Conservation (phyloP, 1,139 yeast genomes). For the Pichia sp. region DNA sequence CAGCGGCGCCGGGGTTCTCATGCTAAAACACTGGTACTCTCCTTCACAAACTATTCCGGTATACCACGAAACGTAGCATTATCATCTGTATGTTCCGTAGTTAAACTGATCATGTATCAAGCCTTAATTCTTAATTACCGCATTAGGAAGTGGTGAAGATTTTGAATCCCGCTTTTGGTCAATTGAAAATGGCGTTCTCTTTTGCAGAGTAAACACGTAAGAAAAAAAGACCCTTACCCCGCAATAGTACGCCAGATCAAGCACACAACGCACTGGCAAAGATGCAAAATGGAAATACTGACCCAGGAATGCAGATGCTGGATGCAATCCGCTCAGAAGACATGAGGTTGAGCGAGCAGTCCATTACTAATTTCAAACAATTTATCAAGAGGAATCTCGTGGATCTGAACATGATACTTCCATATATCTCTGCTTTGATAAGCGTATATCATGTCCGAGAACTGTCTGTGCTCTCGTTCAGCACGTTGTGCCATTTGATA, state of each 20-base stretch:
- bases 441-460: conserved; percentile 34
- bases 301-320: conserved; percentile 6
- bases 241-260: neutral
- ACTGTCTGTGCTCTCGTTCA: conserved; percentile 42
- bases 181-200: neutral
- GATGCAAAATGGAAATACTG: neutral
- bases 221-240: neutral
- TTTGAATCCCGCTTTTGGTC: neutral
- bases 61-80: conserved; percentile 26
- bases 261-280: neutral
- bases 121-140: neutral
- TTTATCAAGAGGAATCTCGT: conserved; percentile 61
- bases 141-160: neutral
- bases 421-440: conserved; percentile 52
- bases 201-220: neutral
- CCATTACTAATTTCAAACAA: conserved; percentile 11
- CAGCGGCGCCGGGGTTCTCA: conserved; percentile 49
- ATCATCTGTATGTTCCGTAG: neutral
- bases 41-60: conserved; percentile 48
- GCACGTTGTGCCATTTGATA: conserved; percentile 66
- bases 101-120: neutral
- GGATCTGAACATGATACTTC: conserved; percentile 43
- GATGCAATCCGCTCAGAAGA: conserved; percentile 3
- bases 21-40: conserved; percentile 45
- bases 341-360: conserved; percentile 1